Percentiles rank a stretch among this genome's conserved stretches.
phyloP scores from a whole-genome alignment of 441 rosid species.

The Pelargonium citronellum region DNA sequence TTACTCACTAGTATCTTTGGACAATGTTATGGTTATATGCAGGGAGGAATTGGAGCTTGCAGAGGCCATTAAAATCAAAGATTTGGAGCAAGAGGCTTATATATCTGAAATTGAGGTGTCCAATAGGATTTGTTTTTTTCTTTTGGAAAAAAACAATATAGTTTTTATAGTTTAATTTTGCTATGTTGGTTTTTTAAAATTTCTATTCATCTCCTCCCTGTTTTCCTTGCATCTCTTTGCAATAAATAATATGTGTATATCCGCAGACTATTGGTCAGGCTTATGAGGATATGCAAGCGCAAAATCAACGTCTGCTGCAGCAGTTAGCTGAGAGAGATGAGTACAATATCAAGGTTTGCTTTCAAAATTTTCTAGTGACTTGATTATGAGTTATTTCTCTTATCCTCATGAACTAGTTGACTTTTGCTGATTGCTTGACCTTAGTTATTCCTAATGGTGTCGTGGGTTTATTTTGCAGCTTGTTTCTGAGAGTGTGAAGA shows the following conservation, averaged over 20 bases:
- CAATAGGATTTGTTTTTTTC: slow-evolving; percentile 1
- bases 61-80: slow-evolving; percentile 81
- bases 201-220: background rate
- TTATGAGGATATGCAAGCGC: slow-evolving; percentile 95
- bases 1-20: background rate
- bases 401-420: slow-evolving; percentile 11
- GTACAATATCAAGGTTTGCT: slow-evolving; percentile 78
- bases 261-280: slow-evolving; percentile 91
- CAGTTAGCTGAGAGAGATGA: slow-evolving; percentile 90
- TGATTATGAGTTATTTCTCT: slow-evolving; percentile 2
- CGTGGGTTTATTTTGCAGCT: slow-evolving; percentile 45
- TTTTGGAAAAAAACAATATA: background rate
- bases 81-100: slow-evolving; percentile 76
- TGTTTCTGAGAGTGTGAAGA: slow-evolving; percentile 95
- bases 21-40: slow-evolving; percentile 20
- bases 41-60: slow-evolving; percentile 74
- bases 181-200: background rate
- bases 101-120: slow-evolving; percentile 91
- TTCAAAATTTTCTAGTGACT: background rate
- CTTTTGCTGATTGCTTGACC: slow-evolving; percentile 16
- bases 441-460: slow-evolving; percentile 15
- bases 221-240: background rate
- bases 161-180: background rate
- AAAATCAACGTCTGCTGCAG: slow-evolving; percentile 79
- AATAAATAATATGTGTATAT: slow-evolving; percentile 10